Conservation (phyloP, 371 early-diverging fungal species). For the Lichtheimia ramosa region DNA sequence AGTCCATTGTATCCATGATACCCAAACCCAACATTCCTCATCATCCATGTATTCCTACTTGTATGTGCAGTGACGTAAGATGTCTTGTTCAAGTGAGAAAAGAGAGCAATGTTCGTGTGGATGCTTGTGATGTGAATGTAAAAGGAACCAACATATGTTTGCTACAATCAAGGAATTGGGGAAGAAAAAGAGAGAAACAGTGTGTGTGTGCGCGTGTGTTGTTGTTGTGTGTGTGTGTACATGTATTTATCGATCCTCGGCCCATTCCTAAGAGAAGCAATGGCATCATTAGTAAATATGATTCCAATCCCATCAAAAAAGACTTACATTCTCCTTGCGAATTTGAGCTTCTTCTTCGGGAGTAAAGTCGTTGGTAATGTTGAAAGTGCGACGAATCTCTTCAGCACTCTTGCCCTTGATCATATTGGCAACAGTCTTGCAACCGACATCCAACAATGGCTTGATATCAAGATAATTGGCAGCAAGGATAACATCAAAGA, state of each 20-base stretch:
- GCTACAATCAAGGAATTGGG: background rate
- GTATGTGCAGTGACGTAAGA: too few species aligned
- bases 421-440: conserved; percentile 98
- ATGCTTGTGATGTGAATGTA: background rate
- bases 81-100: background rate
- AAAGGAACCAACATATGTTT: background rate
- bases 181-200: background rate
- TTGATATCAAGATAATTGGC: conserved; percentile 97
- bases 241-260: conserved; percentile 74
- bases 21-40: too few species aligned
- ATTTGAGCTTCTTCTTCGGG: conserved; percentile 94
- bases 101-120: background rate
- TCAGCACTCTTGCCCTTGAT: conserved; percentile 94
- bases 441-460: conserved; percentile 90
- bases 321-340: conserved; percentile 83
- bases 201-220: too few species aligned
- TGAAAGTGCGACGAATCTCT: conserved; percentile 93
- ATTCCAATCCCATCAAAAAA: background rate
- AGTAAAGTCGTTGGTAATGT: conserved; percentile 94
- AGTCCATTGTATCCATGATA: too few species aligned
- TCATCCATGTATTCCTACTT: too few species aligned
- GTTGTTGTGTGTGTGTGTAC: too few species aligned
- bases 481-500: conserved; percentile 77
- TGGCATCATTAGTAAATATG: background rate
- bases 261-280: conserved; percentile 57